Conservation (phyloP, 495 filamentous ascomycete genomes). For the Penicillium pancosmium region DNA sequence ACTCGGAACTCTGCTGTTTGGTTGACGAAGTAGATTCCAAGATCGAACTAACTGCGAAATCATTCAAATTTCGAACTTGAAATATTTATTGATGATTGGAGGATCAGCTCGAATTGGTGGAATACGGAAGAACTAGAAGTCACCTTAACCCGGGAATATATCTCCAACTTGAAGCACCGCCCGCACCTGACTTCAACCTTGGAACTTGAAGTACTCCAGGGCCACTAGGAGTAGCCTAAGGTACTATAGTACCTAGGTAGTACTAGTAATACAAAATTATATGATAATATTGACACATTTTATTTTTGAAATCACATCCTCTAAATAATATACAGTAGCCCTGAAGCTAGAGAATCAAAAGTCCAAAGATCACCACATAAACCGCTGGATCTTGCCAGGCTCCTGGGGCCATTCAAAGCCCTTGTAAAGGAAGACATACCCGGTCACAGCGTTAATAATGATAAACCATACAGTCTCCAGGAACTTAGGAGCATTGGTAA, state of each 20-base stretch:
- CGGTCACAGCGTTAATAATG: slow-evolving; percentile 68
- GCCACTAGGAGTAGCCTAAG: too few relatives aligned
- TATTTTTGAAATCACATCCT: not conserved
- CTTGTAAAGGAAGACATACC: slow-evolving; percentile 78
- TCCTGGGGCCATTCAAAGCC: slow-evolving; percentile 84
- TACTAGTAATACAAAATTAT: too few relatives aligned
- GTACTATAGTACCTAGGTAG: too few relatives aligned
- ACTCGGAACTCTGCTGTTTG: not conserved
- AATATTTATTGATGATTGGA: not conserved
- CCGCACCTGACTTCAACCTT: not conserved
- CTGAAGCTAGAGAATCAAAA: not conserved
- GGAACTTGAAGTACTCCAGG: too few relatives aligned
- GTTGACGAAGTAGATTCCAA: not conserved
- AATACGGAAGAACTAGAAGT: not conserved
- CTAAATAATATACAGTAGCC: slow-evolving; percentile 18
- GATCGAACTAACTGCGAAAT: not conserved
- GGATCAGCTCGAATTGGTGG: too few relatives aligned
- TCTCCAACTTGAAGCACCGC: not conserved
- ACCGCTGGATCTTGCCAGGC: slow-evolving; percentile 78
- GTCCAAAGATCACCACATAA: slow-evolving; percentile 74
- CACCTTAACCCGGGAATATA: too few relatives aligned
- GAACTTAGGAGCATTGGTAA: slow-evolving; percentile 50
- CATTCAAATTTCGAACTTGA: not conserved
- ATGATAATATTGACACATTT: not conserved
- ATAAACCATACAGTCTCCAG: slow-evolving; percentile 82